Percentiles rank a stretch among this genome's conserved stretches.
Conservation (phyloP, 805 yeast genomes). For the Cyberlindnera samutprakarnensis region DNA sequence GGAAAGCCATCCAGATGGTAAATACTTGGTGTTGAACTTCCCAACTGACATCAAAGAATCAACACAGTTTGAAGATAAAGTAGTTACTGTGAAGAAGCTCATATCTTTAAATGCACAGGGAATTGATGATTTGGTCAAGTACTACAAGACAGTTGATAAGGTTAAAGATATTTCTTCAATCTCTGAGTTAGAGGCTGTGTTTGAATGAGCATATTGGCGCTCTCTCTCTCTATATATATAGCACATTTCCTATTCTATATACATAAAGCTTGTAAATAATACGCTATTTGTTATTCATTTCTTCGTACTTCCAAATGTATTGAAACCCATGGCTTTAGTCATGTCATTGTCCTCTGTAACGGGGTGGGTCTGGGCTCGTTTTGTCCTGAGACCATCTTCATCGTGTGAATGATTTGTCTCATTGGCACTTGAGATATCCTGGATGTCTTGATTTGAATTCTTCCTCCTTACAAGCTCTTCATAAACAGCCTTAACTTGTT, state of each 20-base stretch:
- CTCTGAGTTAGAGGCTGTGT: constrained; percentile 1
- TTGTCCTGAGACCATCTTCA: too few relatives aligned
- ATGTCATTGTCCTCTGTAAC: too few relatives aligned
- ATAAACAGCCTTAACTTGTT: constrained; percentile 38
- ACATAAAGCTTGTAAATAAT: not conserved
- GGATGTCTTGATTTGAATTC: too few relatives aligned
- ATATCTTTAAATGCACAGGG: constrained; percentile 26
- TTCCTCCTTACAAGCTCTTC: constrained; percentile 27
- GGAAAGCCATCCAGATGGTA: constrained; percentile 17
- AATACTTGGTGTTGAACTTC: constrained; percentile 46
- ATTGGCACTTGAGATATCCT: too few relatives aligned
- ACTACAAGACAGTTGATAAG: constrained; percentile 61
- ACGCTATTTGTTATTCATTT: constrained; percentile 4
- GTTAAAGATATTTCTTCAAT: constrained; percentile 17
- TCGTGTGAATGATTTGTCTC: too few relatives aligned
- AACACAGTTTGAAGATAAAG: constrained; percentile 64
- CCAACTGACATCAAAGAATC: constrained; percentile 62
- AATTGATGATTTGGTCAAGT: constrained; percentile 37
- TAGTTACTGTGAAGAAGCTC: constrained; percentile 40
- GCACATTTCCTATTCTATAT: too few relatives aligned
- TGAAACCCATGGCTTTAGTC: constrained; percentile 49
- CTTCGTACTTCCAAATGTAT: constrained; percentile 46
- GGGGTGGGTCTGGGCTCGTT: too few relatives aligned
- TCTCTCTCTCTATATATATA: too few relatives aligned
- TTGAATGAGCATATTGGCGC: constrained; percentile 1